Percentiles rank a stretch among this genome's conserved stretches.
Conservation (phyloP, 2,329 filamentous ascomycete genomes). For the Colletotrichum nymphaeae region DNA sequence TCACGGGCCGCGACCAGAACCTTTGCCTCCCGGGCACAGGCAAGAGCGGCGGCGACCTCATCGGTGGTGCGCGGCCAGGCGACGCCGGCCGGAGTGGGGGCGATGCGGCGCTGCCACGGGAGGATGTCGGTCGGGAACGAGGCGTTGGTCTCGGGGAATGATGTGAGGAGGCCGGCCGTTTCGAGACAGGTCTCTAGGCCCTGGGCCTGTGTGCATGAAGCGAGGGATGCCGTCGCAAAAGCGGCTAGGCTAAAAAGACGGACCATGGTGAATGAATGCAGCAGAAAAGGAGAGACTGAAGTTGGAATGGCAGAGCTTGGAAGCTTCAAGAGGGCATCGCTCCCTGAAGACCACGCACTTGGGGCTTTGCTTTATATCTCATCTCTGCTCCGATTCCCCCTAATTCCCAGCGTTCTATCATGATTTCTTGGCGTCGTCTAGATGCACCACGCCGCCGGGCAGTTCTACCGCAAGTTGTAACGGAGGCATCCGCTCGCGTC, state of each 20-base stretch:
- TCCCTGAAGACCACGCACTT: too few relatives aligned
- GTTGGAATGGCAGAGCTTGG: not conserved
- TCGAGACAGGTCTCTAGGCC: constrained; percentile 30
- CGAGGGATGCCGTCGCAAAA: constrained; percentile 11
- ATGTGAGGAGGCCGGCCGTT: constrained; percentile 30
- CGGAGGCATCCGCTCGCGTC: not conserved
- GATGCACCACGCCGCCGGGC: not conserved
- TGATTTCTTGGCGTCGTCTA: constrained; percentile 13
- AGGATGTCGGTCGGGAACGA: constrained; percentile 25
- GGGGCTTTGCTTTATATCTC: not conserved
- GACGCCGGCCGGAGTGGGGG: constrained; percentile 32
- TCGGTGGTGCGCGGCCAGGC: constrained; percentile 29
- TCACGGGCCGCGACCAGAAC: constrained; percentile 34
- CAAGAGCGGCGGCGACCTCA: constrained; percentile 31
- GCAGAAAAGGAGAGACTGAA: constrained; percentile 12
- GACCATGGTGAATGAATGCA: constrained; percentile 5
- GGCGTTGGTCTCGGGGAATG: constrained; percentile 30
- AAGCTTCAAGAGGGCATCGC: not conserved
- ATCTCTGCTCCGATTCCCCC: not conserved
- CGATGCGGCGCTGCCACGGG: constrained; percentile 33
- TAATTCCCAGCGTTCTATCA: not conserved
- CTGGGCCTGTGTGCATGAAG: not conserved
- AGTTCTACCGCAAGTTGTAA: not conserved
- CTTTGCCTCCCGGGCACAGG: constrained; percentile 32
- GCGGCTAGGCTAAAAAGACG: constrained; percentile 12